Conservation (phyloP, 1,284 basidiomycete species). For the Malassezia arunalokei region DNA sequence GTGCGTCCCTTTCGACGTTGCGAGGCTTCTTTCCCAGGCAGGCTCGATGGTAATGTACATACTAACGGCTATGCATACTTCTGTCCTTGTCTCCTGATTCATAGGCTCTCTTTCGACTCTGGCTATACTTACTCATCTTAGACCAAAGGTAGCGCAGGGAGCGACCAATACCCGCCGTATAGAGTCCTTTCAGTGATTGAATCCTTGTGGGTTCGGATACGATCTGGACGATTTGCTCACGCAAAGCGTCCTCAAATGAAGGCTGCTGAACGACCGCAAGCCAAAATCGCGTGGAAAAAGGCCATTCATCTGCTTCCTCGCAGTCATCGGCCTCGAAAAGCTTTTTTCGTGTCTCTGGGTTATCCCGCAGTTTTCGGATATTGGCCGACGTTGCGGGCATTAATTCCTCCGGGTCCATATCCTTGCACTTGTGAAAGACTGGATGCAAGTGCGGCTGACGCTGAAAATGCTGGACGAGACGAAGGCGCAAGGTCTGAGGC, state of each 20-base stretch:
- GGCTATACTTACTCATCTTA: constrained; percentile 33
- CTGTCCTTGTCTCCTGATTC: neutral
- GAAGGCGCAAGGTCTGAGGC: constrained; percentile 26
- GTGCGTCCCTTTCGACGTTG: no score
- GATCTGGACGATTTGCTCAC: constrained; percentile 24
- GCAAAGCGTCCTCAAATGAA: constrained; percentile 28
- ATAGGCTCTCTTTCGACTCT: neutral
- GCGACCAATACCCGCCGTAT: constrained; percentile 37
- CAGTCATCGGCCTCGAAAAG: neutral
- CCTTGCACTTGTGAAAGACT: constrained; percentile 21
- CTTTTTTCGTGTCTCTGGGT: neutral
- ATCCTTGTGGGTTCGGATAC: constrained; percentile 33
- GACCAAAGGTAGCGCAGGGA: constrained; percentile 35
- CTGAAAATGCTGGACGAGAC: constrained; percentile 9
- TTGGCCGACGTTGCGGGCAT: constrained; percentile 13
- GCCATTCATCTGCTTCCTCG: constrained; percentile 10
- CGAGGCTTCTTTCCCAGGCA: no score
- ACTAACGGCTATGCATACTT: no score
- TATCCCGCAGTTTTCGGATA: neutral
- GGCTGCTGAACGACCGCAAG: constrained; percentile 23
- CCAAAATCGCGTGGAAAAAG: constrained; percentile 23
- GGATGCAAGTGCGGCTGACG: constrained; percentile 18
- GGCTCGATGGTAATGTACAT: no score
- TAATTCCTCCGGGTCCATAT: constrained; percentile 5
- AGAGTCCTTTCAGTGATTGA: constrained; percentile 42